Percentiles rank a stretch among this genome's conserved stretches.
phyloP scores from a whole-genome alignment of 2,329 filamentous ascomycete genomes.

The Fonsecaea nubica region DNA sequence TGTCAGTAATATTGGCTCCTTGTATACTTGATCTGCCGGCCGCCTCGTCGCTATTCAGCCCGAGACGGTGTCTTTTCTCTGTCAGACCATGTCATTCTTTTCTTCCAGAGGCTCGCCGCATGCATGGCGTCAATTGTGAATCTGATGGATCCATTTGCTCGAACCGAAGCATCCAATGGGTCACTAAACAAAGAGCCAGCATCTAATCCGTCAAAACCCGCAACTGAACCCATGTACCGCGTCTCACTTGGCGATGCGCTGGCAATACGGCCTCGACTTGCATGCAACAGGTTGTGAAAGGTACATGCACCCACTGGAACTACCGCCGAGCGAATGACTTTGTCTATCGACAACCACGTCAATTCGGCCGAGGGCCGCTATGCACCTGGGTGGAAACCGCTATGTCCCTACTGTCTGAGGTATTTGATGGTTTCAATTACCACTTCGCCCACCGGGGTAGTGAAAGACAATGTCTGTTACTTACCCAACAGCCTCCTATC shows the following conservation, averaged over 20 bases:
- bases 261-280: neutral
- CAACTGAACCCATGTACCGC: neutral
- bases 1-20: no score
- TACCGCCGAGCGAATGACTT: neutral
- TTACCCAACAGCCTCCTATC: neutral
- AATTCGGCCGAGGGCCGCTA: neutral
- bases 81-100: no score
- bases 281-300: slow-evolving; percentile 1
- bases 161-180: neutral
- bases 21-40: no score
- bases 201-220: neutral
- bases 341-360: slow-evolving; percentile 2
- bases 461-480: neutral
- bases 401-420: neutral
- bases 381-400: neutral
- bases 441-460: neutral
- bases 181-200: no score
- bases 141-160: neutral
- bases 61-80: no score
- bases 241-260: slow-evolving; percentile 4
- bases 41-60: no score
- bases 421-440: neutral
- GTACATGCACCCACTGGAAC: neutral
- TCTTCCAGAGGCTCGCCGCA: no score
- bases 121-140: neutral